Evolutionary conservation across 306 rosid species (phyloP).

Genomic region (Echinosophora koreensis): DNA sequence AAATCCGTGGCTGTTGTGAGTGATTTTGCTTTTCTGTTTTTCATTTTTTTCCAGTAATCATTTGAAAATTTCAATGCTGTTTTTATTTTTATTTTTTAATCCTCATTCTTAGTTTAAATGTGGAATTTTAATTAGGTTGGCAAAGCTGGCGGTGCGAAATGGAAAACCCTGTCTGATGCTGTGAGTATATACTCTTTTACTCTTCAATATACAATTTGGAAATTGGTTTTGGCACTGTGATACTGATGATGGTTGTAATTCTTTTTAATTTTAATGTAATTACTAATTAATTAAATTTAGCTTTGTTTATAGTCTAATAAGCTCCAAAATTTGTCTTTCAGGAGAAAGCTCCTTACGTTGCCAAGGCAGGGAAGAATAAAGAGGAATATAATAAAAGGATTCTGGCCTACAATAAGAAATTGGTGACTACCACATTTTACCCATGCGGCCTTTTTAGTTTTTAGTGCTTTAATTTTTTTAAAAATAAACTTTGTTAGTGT

Average conservation of each 20-base stretch:
- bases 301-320: neutral
- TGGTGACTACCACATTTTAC: conserved; percentile 43
- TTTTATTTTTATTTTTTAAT: no score
- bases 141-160: conserved; percentile 85
- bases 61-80: neutral
- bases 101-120: neutral
- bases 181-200: conserved; percentile 58
- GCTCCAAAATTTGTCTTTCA: neutral
- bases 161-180: conserved; percentile 82
- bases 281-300: no score
- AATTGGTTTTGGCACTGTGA: neutral
- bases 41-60: neutral
- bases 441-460: accelerated
- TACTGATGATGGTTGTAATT: neutral
- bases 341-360: conserved; percentile 85
- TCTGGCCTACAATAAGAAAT: conserved; percentile 67
- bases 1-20: conserved; percentile 83
- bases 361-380: conserved; percentile 81
- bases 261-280: neutral
- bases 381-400: conserved; percentile 65
- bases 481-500: no score
- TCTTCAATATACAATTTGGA: no score
- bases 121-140: conserved; percentile 63
- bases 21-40: neutral
- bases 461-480: no score